phyloP scores from a whole-genome alignment of 1,139 yeast genomes.

The Groenewaldozyma auringiensis region DNA sequence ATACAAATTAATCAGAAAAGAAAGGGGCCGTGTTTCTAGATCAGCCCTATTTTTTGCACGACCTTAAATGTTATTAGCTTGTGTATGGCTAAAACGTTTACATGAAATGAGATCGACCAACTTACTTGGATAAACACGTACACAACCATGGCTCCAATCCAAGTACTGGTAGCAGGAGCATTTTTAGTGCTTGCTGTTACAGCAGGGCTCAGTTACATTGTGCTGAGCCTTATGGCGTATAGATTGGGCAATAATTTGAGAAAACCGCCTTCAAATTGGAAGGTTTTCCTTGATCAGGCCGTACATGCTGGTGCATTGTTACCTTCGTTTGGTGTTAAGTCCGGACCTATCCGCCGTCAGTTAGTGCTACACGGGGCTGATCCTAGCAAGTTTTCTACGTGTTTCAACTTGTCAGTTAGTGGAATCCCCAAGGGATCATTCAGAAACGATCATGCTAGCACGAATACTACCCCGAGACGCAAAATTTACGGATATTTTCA shows the following conservation, averaged over 20 bases:
- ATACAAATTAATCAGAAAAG: no score
- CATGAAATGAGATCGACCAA: no score
- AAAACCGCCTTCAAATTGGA: slow-evolving; percentile 27
- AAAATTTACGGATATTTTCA: slow-evolving; percentile 79
- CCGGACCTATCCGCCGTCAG: slow-evolving; percentile 43
- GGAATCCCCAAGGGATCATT: slow-evolving; percentile 15
- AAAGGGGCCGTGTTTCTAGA: no score
- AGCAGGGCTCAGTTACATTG: slow-evolving; percentile 7
- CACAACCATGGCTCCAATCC: not conserved
- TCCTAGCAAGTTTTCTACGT: slow-evolving; percentile 41
- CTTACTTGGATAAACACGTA: no score
- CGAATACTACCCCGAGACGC: slow-evolving; percentile 12
- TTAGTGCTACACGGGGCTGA: slow-evolving; percentile 43
- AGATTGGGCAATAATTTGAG: slow-evolving; percentile 20
- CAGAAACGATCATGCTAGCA: slow-evolving; percentile 9
- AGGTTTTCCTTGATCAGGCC: slow-evolving; percentile 23
- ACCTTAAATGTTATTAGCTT: no score
- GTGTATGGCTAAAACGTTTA: no score
- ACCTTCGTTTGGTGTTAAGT: slow-evolving; percentile 22
- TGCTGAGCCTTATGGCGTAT: slow-evolving; percentile 9
- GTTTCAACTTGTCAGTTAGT: slow-evolving; percentile 14
- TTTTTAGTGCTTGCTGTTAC: not conserved
- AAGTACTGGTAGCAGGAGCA: not conserved
- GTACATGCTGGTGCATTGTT: slow-evolving; percentile 22
- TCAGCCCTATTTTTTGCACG: no score